phyloP scores from a whole-genome alignment of 140 eudicot genomes.

The Flaveria floridana region DNA sequence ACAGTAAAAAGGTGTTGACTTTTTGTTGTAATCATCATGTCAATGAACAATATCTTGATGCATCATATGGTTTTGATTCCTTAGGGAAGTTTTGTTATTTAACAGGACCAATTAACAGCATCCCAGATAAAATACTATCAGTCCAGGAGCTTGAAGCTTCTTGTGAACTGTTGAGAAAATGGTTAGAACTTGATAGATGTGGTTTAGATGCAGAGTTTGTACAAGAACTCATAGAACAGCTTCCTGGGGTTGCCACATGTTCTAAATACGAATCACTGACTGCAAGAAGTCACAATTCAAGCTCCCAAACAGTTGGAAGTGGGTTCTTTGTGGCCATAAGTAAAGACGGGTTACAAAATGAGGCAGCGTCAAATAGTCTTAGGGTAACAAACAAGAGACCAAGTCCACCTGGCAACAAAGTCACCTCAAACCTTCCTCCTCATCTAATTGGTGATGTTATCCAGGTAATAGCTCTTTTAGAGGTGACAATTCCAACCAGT shows the following conservation, averaged over 20 bases:
- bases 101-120: constrained; percentile 41
- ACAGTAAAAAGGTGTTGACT: constrained; percentile 44
- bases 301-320: constrained; percentile 59
- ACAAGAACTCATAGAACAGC: constrained; percentile 87
- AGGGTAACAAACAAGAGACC: constrained; percentile 36
- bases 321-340: constrained; percentile 66
- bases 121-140: constrained; percentile 43
- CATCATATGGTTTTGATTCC: constrained; percentile 29
- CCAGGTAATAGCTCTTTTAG: constrained; percentile 52
- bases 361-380: constrained; percentile 35
- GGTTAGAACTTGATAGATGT: constrained; percentile 75
- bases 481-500: not conserved
- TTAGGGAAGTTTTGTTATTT: constrained; percentile 62
- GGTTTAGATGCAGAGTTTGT: constrained; percentile 83
- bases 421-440: constrained; percentile 65
- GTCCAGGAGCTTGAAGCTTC: constrained; percentile 46
- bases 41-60: constrained; percentile 30
- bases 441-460: constrained; percentile 79
- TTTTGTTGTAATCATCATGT: constrained; percentile 71
- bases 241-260: constrained; percentile 60
- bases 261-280: constrained; percentile 48
- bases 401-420: constrained; percentile 62
- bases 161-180: constrained; percentile 45
- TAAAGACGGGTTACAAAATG: constrained; percentile 37
- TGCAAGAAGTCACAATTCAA: constrained; percentile 41